These are phyloP conservation scores for Aspergillus proliferans DNA, from an alignment of 2,329 filamentous ascomycete genomes.

Conservation along the genomic window DNA sequence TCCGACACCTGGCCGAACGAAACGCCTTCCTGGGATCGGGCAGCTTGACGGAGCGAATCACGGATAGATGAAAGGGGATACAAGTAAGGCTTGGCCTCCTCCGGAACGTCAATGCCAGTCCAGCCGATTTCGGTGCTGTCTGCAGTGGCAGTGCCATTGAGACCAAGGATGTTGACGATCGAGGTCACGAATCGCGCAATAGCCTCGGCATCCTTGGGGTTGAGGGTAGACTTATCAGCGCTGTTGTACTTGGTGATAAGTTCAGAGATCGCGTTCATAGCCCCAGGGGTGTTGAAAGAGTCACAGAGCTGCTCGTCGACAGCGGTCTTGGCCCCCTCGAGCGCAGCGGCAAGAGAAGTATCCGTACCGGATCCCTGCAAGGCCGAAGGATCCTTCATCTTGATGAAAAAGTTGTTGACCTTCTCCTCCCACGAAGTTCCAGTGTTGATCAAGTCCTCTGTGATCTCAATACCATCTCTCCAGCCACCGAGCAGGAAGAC, in stretches of 20 bases:
- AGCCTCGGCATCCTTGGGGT: constrained; percentile 43
- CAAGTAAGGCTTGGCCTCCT: constrained; percentile 54
- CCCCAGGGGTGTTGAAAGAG: constrained; percentile 79
- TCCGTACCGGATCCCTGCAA: constrained; percentile 20
- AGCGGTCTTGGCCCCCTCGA: constrained; percentile 51
- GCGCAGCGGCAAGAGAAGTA: constrained; percentile 39
- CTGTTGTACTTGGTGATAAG: constrained; percentile 73
- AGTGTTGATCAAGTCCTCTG: constrained; percentile 68
- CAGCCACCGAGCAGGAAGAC: constrained; percentile 83
- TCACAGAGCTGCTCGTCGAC: constrained; percentile 65
- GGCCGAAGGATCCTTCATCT: constrained; percentile 44
- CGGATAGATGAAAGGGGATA: constrained; percentile 53
- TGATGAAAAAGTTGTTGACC: constrained; percentile 64
- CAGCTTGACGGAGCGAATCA: constrained; percentile 52
- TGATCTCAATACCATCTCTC: constrained; percentile 89
- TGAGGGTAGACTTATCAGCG: constrained; percentile 40
- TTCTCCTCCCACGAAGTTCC: constrained; percentile 75
- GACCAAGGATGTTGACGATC: constrained; percentile 77
- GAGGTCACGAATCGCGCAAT: constrained; percentile 74
- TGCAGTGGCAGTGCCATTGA: constrained; percentile 43
- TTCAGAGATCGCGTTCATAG: constrained; percentile 71
- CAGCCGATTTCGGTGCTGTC: constrained; percentile 51
- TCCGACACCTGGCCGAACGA: constrained; percentile 32
- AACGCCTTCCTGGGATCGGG: constrained; percentile 45
- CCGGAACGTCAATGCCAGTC: constrained; percentile 59